phyloP scores from a whole-genome alignment of 495 filamentous ascomycete genomes.

The Aspergillus baeticus region DNA sequence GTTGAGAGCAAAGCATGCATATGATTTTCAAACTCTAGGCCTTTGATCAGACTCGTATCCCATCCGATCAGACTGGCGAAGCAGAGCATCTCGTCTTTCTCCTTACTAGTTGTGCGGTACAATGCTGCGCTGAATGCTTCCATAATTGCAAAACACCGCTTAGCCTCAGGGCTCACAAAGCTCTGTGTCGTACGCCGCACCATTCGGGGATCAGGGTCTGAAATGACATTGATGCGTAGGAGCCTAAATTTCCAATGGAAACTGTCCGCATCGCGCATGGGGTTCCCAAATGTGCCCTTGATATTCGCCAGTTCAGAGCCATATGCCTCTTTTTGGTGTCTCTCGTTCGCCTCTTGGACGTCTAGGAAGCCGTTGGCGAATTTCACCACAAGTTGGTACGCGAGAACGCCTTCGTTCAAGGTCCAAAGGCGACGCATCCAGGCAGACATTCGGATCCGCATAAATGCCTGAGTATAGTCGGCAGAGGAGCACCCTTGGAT shows the following conservation, averaged over 20 bases:
- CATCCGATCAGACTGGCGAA: constrained; percentile 9
- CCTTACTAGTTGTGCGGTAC: constrained; percentile 7
- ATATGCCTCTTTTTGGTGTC: background rate
- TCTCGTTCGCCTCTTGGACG: background rate
- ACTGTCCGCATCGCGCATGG: constrained; percentile 3
- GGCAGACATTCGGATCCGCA: constrained; percentile 2
- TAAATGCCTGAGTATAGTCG: constrained; percentile 1
- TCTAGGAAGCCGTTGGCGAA: constrained; percentile 6
- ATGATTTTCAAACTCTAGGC: constrained; percentile 2
- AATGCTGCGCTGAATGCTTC: constrained; percentile 6
- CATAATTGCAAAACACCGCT: constrained; percentile 7
- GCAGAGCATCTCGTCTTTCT: constrained; percentile 7
- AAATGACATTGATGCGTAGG: constrained; percentile 1
- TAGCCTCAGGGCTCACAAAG: background rate
- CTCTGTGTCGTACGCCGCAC: background rate
- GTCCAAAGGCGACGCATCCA: constrained; percentile 11
- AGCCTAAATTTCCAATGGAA: constrained; percentile 8
- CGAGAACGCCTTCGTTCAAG: constrained; percentile 4
- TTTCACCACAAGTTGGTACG: background rate
- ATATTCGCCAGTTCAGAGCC: background rate
- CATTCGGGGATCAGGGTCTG: constrained; percentile 2
- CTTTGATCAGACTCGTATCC: constrained; percentile 3
- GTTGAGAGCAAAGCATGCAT: constrained; percentile 6
- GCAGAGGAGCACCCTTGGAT: background rate
- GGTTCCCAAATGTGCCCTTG: background rate